Evolutionary conservation across 352 stramenopile genomes (phyloP), one percentile per base, ranked within the genome.

Genomic region (Pythium grandisporangium): DNA sequence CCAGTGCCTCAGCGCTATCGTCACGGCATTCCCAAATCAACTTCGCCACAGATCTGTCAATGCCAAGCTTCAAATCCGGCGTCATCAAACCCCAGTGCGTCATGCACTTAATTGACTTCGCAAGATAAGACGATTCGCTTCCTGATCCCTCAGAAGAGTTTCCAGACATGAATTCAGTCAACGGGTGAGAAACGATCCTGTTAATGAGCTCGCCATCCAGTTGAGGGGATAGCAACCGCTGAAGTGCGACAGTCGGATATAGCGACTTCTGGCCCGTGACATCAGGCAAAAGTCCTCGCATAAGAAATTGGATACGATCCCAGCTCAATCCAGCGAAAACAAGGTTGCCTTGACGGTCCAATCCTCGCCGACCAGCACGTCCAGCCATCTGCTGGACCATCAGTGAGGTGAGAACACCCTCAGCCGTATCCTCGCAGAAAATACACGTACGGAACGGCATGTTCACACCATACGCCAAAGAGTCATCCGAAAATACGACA

Each of bases 341-440:
- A 34, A 98, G 74, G 66, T 98, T 98, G 58, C 95, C 95, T 66
- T 98, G 93, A 24, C 95, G 83, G 64, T 99, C 96, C 43, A 99
- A 83, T 57, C 96, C 96, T 83, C 96, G 89, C 58, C 96, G 92
- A 53, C 96, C 96, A 24, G 96, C 95, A 66, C 96, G 91, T 62
- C 96, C 96, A 69, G 96, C 93, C 95, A 99, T 99, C 69, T 99
- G 96, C 66, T 99, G 95, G 13, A 97, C 95, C 84, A 99, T 97
- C 8, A 99, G 68, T 41, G 95, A 96, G 2, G 94, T 98, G 48
- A 99, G 63, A 27, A 79, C 68, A 23, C 95, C 73, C 30, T 85
- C 58, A 26, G 93, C 84, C 55, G 97, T 98, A 63, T 98, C 95
- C 73, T 97, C 95, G 58, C 94, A 98, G 66, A 99, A 99, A 42